Base-by-base conservation (phyloP, 768 basidiomycete species). In the Rhodocollybia butyracea region DNA sequence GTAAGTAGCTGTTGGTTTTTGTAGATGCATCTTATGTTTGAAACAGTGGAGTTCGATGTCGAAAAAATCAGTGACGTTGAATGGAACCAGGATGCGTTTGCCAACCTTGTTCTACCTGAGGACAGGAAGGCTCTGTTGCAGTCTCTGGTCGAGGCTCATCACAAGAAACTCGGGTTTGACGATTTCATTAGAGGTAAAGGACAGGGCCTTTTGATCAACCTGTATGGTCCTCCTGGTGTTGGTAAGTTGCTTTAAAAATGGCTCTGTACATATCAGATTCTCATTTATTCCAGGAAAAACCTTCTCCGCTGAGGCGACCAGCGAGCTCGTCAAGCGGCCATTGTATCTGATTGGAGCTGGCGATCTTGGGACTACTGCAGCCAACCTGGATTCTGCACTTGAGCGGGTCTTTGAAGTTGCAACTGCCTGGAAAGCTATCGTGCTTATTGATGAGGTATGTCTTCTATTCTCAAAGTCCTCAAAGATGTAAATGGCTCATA, bases 151-250 rank as follows among this genome's bases (percentile, higher is more conserved):
- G 81, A 82, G 59, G 77, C 81, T 1, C 82, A 85, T 59, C 79
- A 80, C 61, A 70, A 70, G 15, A 76, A 77, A 56, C 61, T 77
- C 5, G 79, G 77, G 17, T 78, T 82, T 59, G 80, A 82, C 52
- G 84, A 85, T 56, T 82, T 85, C 57, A 80, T 85, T 65, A 79
- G 78, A 61, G 84, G 83, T 32, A 85, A 86, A 62, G 85, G 84
- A 0, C 80, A 81, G n/a, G 80, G 80, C 13, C 68, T 83, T 34
- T 80, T 86, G 19, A 71, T 84, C 46, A 80, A 80, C 54, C 68
- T 81, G 2, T 83, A 78, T 57, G 82, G 82, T 11, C 80, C 82
- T 30, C 82, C 83, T 0, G 82, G 83, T 54, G 81, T 83, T 17
- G 83, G 81, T 64, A 62, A 60, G 71, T 72, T 15, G 21, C 12